These are phyloP conservation scores for Mesembryanthemum crystallinum DNA, from an alignment of 148 eudicot species.

Conservation along the genomic window DNA sequence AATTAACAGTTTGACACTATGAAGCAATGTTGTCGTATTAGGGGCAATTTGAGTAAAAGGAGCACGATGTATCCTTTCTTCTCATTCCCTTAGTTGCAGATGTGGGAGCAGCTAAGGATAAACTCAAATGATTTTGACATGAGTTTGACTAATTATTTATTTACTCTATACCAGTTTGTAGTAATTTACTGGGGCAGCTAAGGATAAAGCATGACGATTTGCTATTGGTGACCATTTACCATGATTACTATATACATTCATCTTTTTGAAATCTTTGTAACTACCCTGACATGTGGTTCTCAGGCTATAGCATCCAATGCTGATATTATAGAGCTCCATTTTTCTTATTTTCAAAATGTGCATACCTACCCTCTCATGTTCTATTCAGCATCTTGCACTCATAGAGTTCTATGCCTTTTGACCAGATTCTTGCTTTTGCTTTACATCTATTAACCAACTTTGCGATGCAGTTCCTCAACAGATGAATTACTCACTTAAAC, in stretches of 20 bases:
- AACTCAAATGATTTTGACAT: neutral
- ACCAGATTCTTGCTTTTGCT: neutral
- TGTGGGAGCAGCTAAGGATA: too few relatives aligned
- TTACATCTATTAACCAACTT: neutral
- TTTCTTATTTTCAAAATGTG: constrained; percentile 1
- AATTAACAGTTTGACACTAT: neutral
- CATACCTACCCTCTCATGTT: constrained; percentile 5
- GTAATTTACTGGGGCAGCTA: neutral
- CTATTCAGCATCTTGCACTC: too few relatives aligned
- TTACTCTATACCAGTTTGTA: neutral
- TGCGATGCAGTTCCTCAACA: neutral
- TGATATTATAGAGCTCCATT: neutral
- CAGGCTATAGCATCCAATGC: constrained; percentile 11
- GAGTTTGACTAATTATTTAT: neutral
- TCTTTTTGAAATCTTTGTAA: constrained; percentile 9
- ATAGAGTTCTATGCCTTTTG: neutral
- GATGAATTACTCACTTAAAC: neutral
- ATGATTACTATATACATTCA: neutral
- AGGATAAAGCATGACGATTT: neutral
- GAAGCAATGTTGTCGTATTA: neutral
- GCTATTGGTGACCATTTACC: neutral
- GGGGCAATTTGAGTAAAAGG: neutral
- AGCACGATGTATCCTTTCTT: neutral
- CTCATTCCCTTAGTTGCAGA: too few relatives aligned
- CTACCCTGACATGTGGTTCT: constrained; percentile 6